phyloP scores from a whole-genome alignment of 163 green algal genomes.

The Volvox carteri region DNA sequence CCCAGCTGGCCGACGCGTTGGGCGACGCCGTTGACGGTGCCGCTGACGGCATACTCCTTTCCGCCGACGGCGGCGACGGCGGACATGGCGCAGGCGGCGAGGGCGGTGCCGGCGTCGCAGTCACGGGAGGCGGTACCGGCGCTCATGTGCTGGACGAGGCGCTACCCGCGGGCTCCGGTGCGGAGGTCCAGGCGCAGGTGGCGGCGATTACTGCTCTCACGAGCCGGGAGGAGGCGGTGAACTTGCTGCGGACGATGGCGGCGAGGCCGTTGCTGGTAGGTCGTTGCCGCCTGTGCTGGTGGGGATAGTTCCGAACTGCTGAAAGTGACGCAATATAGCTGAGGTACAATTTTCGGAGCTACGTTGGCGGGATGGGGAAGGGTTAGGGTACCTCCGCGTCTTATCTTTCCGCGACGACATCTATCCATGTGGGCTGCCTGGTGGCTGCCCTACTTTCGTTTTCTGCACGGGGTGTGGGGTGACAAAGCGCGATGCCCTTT shows the following conservation, averaged over 20 bases:
- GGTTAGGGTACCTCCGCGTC: too few species aligned
- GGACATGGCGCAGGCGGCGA: not conserved
- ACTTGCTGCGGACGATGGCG: conserved; percentile 27
- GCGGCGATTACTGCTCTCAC: conserved; percentile 28
- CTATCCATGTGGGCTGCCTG: too few species aligned
- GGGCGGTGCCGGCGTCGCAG: not conserved
- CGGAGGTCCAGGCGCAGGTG: conserved; percentile 27
- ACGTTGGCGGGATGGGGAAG: too few species aligned
- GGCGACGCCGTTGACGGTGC: not conserved
- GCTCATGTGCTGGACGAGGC: conserved; percentile 44
- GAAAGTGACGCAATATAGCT: too few species aligned
- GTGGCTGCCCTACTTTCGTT: too few species aligned
- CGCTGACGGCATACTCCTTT: not conserved
- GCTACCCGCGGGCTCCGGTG: not conserved
- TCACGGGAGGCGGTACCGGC: not conserved
- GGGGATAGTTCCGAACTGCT: too few species aligned
- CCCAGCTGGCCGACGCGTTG: not conserved
- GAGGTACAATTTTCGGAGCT: too few species aligned
- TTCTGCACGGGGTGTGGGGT: too few species aligned
- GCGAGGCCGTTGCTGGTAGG: not conserved
- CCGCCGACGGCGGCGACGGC: not conserved
- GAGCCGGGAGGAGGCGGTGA: conserved; percentile 17
- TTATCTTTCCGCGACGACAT: too few species aligned
- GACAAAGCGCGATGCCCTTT: too few species aligned
- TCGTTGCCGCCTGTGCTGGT: too few species aligned